These are phyloP conservation scores for Citropsis articulata DNA, from an alignment of 345 rosid genomes.

Conservation along the genomic window DNA sequence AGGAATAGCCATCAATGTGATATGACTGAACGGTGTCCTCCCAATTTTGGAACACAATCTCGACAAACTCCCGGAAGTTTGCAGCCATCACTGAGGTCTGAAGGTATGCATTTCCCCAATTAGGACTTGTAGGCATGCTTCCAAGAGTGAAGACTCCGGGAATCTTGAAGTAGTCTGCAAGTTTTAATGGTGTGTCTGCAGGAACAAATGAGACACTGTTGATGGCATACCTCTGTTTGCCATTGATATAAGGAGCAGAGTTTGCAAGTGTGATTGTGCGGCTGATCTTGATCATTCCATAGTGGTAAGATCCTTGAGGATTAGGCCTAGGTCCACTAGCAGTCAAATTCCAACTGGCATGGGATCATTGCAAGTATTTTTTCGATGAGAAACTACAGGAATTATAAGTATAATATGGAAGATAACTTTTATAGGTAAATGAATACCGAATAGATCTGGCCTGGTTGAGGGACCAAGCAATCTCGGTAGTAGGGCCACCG, in stretches of 20 bases:
- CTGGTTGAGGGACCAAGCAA: conserved; percentile 72
- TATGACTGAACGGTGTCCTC: conserved; percentile 82
- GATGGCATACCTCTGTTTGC: conserved; percentile 82
- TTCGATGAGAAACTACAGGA: neutral
- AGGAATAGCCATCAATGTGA: conserved; percentile 80
- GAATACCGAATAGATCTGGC: conserved; percentile 78
- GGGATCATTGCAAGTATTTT: neutral
- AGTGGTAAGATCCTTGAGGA: conserved; percentile 98
- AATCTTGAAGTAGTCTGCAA: conserved; percentile 85
- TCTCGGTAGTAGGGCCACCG: conserved; percentile 58
- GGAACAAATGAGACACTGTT: conserved; percentile 71
- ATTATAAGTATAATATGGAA: neutral
- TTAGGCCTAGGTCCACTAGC: conserved; percentile 97
- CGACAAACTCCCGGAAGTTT: conserved; percentile 64
- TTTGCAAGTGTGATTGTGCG: conserved; percentile 67
- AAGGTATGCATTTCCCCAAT: conserved; percentile 59
- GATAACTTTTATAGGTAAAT: neutral
- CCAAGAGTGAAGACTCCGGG: conserved; percentile 78
- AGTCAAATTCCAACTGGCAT: conserved; percentile 73
- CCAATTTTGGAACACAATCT: conserved; percentile 83
- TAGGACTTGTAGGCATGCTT: conserved; percentile 65
- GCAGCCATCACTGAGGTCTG: conserved; percentile 73
- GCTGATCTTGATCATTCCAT: conserved; percentile 74
- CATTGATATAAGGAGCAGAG: conserved; percentile 74
- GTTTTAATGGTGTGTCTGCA: conserved; percentile 83